Evolutionary conservation across 2,329 filamentous ascomycete species (phyloP), one percentile per base, ranked within the genome.

Genomic region (Helicocarpus griseus): DNA sequence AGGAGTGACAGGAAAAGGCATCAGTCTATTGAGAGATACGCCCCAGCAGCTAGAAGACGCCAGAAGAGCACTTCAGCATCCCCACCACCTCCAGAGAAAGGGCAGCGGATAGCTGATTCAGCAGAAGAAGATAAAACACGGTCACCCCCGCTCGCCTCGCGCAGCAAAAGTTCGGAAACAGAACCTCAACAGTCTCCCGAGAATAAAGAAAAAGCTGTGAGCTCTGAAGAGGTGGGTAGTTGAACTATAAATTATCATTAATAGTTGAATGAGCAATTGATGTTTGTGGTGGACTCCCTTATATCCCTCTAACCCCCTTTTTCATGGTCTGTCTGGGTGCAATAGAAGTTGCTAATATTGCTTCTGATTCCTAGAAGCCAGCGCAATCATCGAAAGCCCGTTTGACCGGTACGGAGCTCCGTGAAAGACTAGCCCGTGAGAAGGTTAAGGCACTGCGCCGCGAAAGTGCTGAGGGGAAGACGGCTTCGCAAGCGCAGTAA

Each of bases 11-110:
- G 63, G 50, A 72, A 71, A 57, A 65, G 72, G 56, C 69, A 70
- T 52, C 69, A 69, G 49, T 75, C 73, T 13, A 59, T 73, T 52
- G 62, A 70, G 58, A 68, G 70, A 66, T 74, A 73, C 65, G 69
- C 68, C 50, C 70, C 71, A 35, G 64, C 61, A 35, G 64, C 60
- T 21, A 69, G 69, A 53, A 68, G 67, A 59, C 63, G 66, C 56
- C 69, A 65, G 58, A 73, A 71, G 54, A 66, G 65, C 50, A 69
- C 70, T 56, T 71, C 72, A 43, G 62, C 65, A 54, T 71, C 70
- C 55, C 65, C 63, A 56, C 68, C 66, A 50, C 22, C 41, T 31
- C 63, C 63, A 61, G 65, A 69, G 40, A 74, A 73, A 57, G 64
- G 67, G 58, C 66, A 65, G 54, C 69, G 64, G 57, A 64, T 65